Percentiles rank a stretch among this genome's conserved stretches.
phyloP scores from a whole-genome alignment of 331 rosid genomes.

The Rosa hybrid region DNA sequence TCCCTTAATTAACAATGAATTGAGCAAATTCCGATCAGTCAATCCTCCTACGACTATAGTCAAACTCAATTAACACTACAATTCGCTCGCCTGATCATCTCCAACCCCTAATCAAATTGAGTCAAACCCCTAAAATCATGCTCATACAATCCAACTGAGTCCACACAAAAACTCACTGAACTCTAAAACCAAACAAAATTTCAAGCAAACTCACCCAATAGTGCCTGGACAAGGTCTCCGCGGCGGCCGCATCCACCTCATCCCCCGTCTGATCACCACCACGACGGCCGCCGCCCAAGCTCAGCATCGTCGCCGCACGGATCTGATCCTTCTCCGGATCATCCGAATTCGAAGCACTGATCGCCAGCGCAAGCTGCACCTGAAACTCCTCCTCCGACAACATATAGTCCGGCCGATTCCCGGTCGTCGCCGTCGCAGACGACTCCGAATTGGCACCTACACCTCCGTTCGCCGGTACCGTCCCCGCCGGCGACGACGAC shows the following conservation, averaged over 20 bases:
- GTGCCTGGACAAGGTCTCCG: slow-evolving; percentile 81
- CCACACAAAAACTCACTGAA: slow-evolving; percentile 5
- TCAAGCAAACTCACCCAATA: slow-evolving; percentile 78
- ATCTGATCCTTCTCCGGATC: slow-evolving; percentile 97
- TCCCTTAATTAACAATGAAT: not conserved
- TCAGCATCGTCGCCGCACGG: slow-evolving; percentile 81
- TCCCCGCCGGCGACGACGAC: slow-evolving; percentile 39
- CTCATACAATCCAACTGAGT: slow-evolving; percentile 15
- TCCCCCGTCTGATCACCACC: slow-evolving; percentile 50
- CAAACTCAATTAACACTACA: slow-evolving; percentile 3
- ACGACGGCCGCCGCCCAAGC: slow-evolving; percentile 58
- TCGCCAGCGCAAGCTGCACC: slow-evolving; percentile 95
- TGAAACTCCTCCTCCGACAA: slow-evolving; percentile 96
- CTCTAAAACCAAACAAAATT: not conserved
- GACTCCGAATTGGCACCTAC: slow-evolving; percentile 2
- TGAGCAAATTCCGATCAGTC: slow-evolving; percentile 6
- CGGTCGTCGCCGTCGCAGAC: slow-evolving; percentile 19
- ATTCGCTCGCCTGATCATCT: not conserved
- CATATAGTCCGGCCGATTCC: slow-evolving; percentile 67
- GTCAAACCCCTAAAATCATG: slow-evolving; percentile 18
- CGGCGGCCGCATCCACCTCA: slow-evolving; percentile 58
- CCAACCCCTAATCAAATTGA: not conserved
- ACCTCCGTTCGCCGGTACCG: slow-evolving; percentile 14
- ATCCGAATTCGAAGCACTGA: slow-evolving; percentile 94
- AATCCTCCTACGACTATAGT: slow-evolving; percentile 11